These are phyloP conservation scores for Macrophomina tecta DNA, from an alignment of 2,329 filamentous ascomycete species.

Conservation along the genomic window DNA sequence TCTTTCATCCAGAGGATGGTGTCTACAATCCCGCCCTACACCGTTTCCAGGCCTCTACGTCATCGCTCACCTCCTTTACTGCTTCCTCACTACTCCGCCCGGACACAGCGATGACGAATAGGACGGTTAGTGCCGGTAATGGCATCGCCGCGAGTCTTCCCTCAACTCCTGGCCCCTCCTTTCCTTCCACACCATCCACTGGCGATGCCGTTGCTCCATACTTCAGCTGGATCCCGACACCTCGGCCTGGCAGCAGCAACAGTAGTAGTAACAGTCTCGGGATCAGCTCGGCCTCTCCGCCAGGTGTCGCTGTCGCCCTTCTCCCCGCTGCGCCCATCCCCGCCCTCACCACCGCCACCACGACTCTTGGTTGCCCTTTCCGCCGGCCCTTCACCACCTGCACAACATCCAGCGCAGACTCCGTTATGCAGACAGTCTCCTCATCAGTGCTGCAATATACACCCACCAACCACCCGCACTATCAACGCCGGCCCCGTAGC, in stretches of 20 bases:
- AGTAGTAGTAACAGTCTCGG: constrained; percentile 33
- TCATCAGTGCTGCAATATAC: constrained; percentile 21
- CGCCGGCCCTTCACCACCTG: constrained; percentile 20
- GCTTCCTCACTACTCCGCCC: neutral
- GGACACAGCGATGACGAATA: neutral
- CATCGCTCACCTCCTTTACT: constrained; percentile 1
- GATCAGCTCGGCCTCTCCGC: constrained; percentile 40
- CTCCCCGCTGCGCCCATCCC: constrained; percentile 33
- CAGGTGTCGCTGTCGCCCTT: constrained; percentile 38
- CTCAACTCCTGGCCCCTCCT: constrained; percentile 24
- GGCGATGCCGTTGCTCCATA: neutral
- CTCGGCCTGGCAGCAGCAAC: constrained; percentile 33
- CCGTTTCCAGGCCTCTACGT: neutral
- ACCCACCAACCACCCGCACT: constrained; percentile 13
- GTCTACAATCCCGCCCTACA: constrained; percentile 1
- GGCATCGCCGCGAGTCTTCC: neutral
- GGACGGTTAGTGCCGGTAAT: neutral
- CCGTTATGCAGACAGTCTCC: neutral
- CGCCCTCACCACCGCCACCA: constrained; percentile 22
- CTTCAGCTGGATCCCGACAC: constrained; percentile 3
- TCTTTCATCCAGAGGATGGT: constrained; percentile 38
- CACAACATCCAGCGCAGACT: neutral
- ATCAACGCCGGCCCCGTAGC: neutral
- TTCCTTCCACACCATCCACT: constrained; percentile 9
- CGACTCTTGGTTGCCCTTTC: constrained; percentile 15